Percentiles rank a stretch among this genome's conserved stretches.
These are phyloP conservation scores for Nothopassalora personata DNA, from an alignment of 2,329 filamentous ascomycete species.

Conservation along the genomic window DNA sequence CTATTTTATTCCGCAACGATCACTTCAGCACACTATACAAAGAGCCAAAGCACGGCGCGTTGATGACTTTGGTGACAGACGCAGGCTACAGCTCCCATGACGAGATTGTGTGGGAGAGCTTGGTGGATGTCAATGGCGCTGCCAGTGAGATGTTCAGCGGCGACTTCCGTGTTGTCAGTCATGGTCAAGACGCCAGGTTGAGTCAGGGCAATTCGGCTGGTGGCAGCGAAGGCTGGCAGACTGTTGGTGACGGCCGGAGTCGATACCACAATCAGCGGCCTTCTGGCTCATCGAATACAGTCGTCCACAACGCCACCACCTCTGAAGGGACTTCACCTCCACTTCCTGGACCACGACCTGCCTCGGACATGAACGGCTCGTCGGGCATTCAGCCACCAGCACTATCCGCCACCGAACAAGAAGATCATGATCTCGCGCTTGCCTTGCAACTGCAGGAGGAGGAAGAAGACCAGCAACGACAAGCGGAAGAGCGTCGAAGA, in stretches of 20 bases:
- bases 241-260: slow-evolving; percentile 41
- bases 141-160: slow-evolving; percentile 80
- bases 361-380: slow-evolving; percentile 1
- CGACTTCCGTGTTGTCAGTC: slow-evolving; percentile 81
- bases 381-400: background rate
- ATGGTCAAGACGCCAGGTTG: slow-evolving; percentile 36
- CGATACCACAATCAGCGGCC: slow-evolving; percentile 19
- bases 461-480: slow-evolving; percentile 73
- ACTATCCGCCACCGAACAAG: slow-evolving; percentile 60
- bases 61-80: slow-evolving; percentile 86
- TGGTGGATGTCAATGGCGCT: slow-evolving; percentile 82
- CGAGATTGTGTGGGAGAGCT: slow-evolving; percentile 92
- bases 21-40: slow-evolving; percentile 94
- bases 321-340: slow-evolving; percentile 20
- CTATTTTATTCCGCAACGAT: slow-evolving; percentile 93
- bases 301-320: slow-evolving; percentile 5
- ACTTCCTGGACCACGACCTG: slow-evolving; percentile 24
- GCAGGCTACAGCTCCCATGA: slow-evolving; percentile 82
- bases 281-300: slow-evolving; percentile 1
- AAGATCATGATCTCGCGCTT: slow-evolving; percentile 76
- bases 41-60: slow-evolving; percentile 68
- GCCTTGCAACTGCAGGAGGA: slow-evolving; percentile 92
- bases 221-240: slow-evolving; percentile 50
- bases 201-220: slow-evolving; percentile 22
- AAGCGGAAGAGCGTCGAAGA: slow-evolving; percentile 51